Base-by-base conservation (phyloP, 1,139 yeast species). In the Hyphopichia burtonii region DNA sequence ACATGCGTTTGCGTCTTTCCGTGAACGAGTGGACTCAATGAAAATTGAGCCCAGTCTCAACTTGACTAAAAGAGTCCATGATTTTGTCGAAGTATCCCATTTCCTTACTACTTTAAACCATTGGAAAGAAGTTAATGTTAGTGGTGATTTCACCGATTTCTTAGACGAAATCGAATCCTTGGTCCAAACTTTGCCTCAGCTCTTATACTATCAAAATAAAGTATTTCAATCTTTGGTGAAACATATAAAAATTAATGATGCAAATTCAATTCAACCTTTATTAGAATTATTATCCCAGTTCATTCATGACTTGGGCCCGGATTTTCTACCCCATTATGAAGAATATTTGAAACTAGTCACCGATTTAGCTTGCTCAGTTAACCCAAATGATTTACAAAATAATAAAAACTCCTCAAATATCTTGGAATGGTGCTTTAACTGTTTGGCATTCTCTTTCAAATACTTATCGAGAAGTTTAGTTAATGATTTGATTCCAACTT, bases 221-320 rank as follows among this genome's bases (percentile, higher is more conserved):
- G 84, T 93, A 34, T 86, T 81, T 50, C 73, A 74, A 2, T 57
- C 76, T 4, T 66, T 93, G 33, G 66, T 69, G 34, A 53, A 56
- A 9, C 78, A 81, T 46, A 76, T 86, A 25, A 55, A 62, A 20
- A 63, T 66, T 35, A 80, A 81, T 49, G 96, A 91, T 58, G 73
- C 76, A 25, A 69, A 84, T 44, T 83, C 96, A 1, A 66, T 87
- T 39, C 95, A 91, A 59, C 93, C 98, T 4, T 61, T 89, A 34
- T 63, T 90, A 36, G 99, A 93, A 56, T 68, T 90, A 38, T 61
- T 89, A 34, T 78, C 96, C 0, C 96, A 90, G 58, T 86, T 94
- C 53, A 83, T 91, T 36, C 97, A 89, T 54, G 99, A 93, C 67
- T 68, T 93, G 49, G 98, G 98, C 5, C 85, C 93, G 1, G 99